Conservation (phyloP, 371 early-diverging fungal genomes). For the Mucor velutinosus region DNA sequence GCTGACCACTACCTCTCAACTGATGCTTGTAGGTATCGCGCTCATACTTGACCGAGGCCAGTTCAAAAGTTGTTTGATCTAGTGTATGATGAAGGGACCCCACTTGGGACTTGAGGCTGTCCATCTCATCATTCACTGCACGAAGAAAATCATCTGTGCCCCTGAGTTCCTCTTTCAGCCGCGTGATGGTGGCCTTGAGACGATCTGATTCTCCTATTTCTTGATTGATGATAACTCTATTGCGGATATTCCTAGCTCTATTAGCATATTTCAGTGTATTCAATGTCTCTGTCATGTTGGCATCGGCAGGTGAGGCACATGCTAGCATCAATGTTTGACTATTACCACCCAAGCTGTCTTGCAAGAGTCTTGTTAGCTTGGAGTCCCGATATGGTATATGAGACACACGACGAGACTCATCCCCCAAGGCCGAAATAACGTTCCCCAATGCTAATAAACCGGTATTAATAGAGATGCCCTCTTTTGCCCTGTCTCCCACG, state of each 20-base stretch:
- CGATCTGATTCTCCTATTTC: conserved; percentile 84
- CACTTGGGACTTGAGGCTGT: conserved; percentile 36
- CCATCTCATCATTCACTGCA: conserved; percentile 52
- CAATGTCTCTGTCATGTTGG: conserved; percentile 84
- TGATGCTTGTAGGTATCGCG: conserved; percentile 26
- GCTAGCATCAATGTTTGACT: conserved; percentile 92
- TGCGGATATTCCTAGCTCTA: conserved; percentile 86
- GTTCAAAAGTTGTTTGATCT: conserved; percentile 16
- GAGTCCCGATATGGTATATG: conserved; percentile 98
- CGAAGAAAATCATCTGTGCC: conserved; percentile 40
- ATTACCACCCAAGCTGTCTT: conserved; percentile 96
- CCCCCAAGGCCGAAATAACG: conserved; percentile 95
- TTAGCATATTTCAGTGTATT: conserved; percentile 94
- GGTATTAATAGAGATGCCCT: conserved; percentile 98
- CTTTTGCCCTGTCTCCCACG: conserved; percentile 92
- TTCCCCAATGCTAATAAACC: conserved; percentile 98
- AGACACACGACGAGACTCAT: conserved; percentile 58
- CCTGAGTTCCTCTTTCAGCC: conserved; percentile 41
- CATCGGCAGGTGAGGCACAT: conserved; percentile 85
- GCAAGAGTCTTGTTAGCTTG: conserved; percentile 97
- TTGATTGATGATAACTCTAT: conserved; percentile 51
- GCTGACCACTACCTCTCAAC: background rate
- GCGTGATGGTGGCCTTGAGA: conserved; percentile 31
- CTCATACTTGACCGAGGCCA: conserved; percentile 29
- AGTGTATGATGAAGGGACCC: conserved; percentile 19